Evolutionary conservation across 495 filamentous ascomycete genomes (phyloP).

Genomic region (Tuber indicum): DNA sequence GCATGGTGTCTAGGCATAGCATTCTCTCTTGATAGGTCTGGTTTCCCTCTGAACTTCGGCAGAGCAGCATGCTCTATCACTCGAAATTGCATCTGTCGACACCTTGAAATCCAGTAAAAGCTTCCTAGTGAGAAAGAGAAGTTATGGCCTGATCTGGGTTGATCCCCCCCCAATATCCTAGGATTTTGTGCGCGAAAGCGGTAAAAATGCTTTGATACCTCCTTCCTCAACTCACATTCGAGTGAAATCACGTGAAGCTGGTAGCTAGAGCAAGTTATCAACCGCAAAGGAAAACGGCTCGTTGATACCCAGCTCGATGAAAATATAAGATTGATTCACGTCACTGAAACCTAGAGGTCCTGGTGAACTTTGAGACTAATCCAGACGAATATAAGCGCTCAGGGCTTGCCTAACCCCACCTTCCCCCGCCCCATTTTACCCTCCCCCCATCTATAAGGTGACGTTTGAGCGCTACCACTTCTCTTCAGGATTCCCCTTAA

Average conservation of each 20-base stretch:
- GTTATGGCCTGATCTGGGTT: neutral
- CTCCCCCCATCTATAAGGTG: neutral
- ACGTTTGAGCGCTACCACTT: slow-evolving; percentile 33
- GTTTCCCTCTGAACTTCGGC: neutral
- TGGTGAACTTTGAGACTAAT: neutral
- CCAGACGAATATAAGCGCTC: neutral
- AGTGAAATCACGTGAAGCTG: neutral
- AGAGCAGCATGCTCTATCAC: neutral
- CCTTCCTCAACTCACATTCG: neutral
- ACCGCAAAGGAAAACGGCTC: neutral
- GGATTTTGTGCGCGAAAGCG: neutral
- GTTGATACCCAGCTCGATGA: neutral
- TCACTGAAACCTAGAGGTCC: neutral
- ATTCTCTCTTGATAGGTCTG: neutral
- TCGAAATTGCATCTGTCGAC: neutral
- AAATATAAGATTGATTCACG: neutral
- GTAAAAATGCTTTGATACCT: neutral
- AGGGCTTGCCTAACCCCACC: neutral
- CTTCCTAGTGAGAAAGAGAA: neutral
- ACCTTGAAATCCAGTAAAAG: neutral
- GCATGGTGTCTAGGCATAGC: neutral
- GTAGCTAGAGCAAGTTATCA: neutral
- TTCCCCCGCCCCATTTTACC: neutral
- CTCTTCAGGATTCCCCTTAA: slow-evolving; percentile 40
- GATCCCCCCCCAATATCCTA: neutral